Percentiles rank a stretch among this genome's conserved stretches.
Conservation (phyloP, 331 rosid species). For the Dryas integrifolia region DNA sequence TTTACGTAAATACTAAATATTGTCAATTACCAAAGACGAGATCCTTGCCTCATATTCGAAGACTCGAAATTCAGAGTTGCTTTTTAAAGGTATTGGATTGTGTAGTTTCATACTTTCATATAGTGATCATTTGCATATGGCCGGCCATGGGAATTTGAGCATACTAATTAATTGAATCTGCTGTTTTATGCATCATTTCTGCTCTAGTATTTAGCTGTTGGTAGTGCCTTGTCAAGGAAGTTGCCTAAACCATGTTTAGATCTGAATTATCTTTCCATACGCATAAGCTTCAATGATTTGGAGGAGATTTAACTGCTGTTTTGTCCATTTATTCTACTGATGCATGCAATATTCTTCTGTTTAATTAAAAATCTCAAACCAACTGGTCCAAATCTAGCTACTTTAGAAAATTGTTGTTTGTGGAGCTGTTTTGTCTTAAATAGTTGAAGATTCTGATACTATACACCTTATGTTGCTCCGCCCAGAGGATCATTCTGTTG, state of each 20-base stretch:
- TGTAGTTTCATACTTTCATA: neutral
- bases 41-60: conserved; percentile 37
- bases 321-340: neutral
- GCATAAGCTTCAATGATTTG: conserved; percentile 44
- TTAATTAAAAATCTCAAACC: neutral
- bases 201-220: conserved; percentile 53
- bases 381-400: neutral
- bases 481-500: conserved; percentile 28
- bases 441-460: conserved; percentile 16
- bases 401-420: neutral
- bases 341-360: conserved; percentile 12
- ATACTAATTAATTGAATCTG: neutral
- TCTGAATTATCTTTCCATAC: conserved; percentile 46
- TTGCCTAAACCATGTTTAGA: conserved; percentile 42
- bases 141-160: neutral
- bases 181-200: conserved; percentile 12
- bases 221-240: conserved; percentile 31
- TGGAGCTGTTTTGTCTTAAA: conserved; percentile 2
- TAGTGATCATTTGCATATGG: neutral
- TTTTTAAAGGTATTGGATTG: conserved; percentile 47
- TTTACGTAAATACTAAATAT: conserved; percentile 20
- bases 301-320: conserved; percentile 46
- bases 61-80: conserved; percentile 49
- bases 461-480: conserved; percentile 38
- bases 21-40: conserved; percentile 25